A percentile compares a stretch with the other conserved stretches of the same genome.
These are phyloP conservation scores for Salvia splendens DNA, from an alignment of 257 asterid genomes.

Conservation along the genomic window DNA sequence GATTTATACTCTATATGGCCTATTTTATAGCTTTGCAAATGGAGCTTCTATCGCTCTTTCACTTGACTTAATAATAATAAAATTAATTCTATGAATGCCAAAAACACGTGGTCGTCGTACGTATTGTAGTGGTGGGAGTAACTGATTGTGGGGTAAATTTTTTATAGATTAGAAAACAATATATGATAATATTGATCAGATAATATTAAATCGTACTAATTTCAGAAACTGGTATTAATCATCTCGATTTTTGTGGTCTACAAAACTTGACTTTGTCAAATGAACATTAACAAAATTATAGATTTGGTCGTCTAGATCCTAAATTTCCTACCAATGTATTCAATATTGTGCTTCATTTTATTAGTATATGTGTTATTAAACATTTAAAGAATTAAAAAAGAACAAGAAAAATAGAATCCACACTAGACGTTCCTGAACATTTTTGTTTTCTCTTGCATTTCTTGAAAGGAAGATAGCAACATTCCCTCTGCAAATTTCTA, in stretches of 20 bases:
- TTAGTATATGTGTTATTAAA: neutral
- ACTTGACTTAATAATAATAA: too few species aligned
- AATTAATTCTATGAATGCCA: too few species aligned
- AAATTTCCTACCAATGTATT: slow-evolving; percentile 8
- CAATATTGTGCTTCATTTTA: neutral
- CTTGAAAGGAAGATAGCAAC: slow-evolving; percentile 18
- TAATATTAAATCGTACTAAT: too few species aligned
- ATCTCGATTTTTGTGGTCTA: neutral
- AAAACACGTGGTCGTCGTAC: neutral
- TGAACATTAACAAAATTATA: slow-evolving; percentile 19
- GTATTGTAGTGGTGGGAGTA: neutral
- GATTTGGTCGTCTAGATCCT: slow-evolving; percentile 15
- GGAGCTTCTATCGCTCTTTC: neutral
- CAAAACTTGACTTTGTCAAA: slow-evolving; percentile 32
- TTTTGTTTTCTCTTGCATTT: slow-evolving; percentile 10
- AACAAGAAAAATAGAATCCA: neutral
- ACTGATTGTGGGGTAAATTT: too few species aligned
- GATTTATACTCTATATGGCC: neutral
- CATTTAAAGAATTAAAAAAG: neutral
- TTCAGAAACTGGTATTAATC: too few species aligned
- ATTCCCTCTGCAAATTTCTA: slow-evolving; percentile 28
- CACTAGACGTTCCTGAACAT: neutral
- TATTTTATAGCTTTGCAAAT: neutral
- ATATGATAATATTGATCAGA: too few species aligned
- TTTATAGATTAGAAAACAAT: too few species aligned